Conservation (phyloP, 2,329 filamentous ascomycete genomes). For the Talaromyces sp. region DNA sequence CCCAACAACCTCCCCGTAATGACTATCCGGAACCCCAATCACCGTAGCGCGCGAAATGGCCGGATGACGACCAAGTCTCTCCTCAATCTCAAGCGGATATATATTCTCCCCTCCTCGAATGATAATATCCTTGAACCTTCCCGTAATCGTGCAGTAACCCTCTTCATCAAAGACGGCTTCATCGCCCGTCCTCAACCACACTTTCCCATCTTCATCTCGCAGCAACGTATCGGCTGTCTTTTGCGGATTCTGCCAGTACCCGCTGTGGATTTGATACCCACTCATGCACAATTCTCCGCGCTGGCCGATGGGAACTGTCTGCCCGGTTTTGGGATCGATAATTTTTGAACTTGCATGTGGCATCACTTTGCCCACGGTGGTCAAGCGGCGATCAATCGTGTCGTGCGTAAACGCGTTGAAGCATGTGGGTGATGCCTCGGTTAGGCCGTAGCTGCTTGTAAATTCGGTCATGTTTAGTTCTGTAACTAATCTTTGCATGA, state of each 20-base stretch:
- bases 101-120: conserved; percentile 72
- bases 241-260: conserved; percentile 41
- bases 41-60: conserved; percentile 63
- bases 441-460: conserved; percentile 65
- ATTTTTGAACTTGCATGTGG: conserved; percentile 76
- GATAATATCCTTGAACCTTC: conserved; percentile 76
- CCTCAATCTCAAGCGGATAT: conserved; percentile 73
- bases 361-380: conserved; percentile 72
- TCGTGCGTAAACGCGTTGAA: conserved; percentile 78
- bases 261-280: conserved; percentile 67
- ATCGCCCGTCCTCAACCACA: conserved; percentile 67
- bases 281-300: conserved; percentile 73
- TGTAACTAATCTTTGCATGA: conserved; percentile 70
- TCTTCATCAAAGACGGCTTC: conserved; percentile 52
- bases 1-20: conserved; percentile 70
- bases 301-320: conserved; percentile 63
- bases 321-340: conserved; percentile 58
- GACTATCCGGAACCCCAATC: conserved; percentile 65
- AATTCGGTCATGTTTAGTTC: conserved; percentile 74
- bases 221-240: conserved; percentile 72
- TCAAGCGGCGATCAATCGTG: conserved; percentile 62
- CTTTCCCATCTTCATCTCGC: conserved; percentile 55
- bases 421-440: conserved; percentile 74
- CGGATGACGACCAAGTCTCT: conserved; percentile 64
- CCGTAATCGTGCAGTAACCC: conserved; percentile 70